phyloP scores from a whole-genome alignment of 1,284 basidiomycete genomes.

The Leccinum pachyderme region DNA sequence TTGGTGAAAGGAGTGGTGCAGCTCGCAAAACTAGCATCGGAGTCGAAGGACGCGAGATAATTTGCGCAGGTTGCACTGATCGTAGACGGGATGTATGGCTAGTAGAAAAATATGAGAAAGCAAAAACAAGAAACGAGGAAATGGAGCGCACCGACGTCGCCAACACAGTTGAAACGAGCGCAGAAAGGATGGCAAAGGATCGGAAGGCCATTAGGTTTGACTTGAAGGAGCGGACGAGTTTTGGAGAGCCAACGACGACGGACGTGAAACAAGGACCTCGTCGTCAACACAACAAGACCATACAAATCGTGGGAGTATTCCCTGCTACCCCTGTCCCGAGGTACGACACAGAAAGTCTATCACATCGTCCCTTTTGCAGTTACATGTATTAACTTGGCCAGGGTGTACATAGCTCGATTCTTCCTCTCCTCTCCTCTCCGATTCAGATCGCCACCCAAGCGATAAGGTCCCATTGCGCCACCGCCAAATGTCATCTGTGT shows the following conservation, averaged over 20 bases:
- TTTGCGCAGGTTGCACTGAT: slow-evolving; percentile 57
- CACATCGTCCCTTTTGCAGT: slow-evolving; percentile 8
- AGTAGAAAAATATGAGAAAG: slow-evolving; percentile 11
- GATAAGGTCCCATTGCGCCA: slow-evolving; percentile 2
- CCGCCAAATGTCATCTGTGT: slow-evolving; percentile 1
- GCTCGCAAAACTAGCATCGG: slow-evolving; percentile 50
- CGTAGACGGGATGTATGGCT: slow-evolving; percentile 59
- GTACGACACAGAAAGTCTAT: slow-evolving; percentile 5
- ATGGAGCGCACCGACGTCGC: slow-evolving; percentile 22
- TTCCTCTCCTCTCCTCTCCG: neutral
- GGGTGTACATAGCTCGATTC: neutral
- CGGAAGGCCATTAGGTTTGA: slow-evolving; percentile 22
- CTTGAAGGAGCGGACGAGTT: slow-evolving; percentile 23
- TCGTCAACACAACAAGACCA: slow-evolving; percentile 3
- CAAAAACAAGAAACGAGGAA: neutral
- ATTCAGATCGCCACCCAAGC: neutral
- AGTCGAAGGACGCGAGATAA: slow-evolving; percentile 67
- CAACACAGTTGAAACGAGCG: slow-evolving; percentile 14
- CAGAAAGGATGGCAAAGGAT: slow-evolving; percentile 26
- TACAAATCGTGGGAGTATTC: neutral
- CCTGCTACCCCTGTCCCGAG: neutral
- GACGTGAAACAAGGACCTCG: neutral
- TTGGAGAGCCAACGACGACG: neutral
- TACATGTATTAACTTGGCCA: neutral
- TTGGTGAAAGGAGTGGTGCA: slow-evolving; percentile 68